These are phyloP conservation scores for Pisolithus microcarpus DNA, from an alignment of 768 basidiomycete genomes.

Conservation along the genomic window DNA sequence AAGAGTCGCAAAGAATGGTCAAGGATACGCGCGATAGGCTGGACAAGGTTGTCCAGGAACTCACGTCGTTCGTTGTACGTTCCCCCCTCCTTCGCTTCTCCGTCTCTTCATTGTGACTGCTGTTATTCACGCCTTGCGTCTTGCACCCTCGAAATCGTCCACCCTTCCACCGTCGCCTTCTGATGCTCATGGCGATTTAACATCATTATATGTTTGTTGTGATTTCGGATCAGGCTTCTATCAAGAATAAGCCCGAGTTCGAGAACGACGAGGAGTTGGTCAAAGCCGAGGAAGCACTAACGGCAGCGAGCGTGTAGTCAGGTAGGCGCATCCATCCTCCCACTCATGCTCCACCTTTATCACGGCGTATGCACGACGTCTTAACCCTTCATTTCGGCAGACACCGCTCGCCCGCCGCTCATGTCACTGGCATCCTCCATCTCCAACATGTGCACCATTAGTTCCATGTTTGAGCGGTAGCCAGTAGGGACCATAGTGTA, in stretches of 20 bases:
- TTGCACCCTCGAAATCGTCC: constrained; percentile 1
- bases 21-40: constrained; percentile 55
- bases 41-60: constrained; percentile 54
- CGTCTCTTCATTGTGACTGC: constrained; percentile 8
- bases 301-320: constrained; percentile 40
- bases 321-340: constrained; percentile 8
- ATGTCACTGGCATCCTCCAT: constrained; percentile 19
- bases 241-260: constrained; percentile 23
- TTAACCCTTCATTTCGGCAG: constrained; percentile 6
- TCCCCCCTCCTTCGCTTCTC: constrained; percentile 6
- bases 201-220: not conserved
- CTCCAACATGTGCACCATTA: constrained; percentile 4
- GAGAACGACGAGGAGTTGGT: constrained; percentile 34
- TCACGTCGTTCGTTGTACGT: constrained; percentile 65
- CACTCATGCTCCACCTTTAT: constrained; percentile 11
- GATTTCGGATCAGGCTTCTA: constrained; percentile 19
- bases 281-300: constrained; percentile 54
- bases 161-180: constrained; percentile 9
- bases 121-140: constrained; percentile 5
- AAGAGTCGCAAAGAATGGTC: constrained; percentile 81
- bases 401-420: not conserved
- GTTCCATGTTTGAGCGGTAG: constrained; percentile 12
- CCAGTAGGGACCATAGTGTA: not conserved
- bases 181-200: not conserved
- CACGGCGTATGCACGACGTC: constrained; percentile 10